Evolutionary conservation across 2,329 filamentous ascomycete genomes (phyloP), one percentile per base, ranked within the genome.

Genomic region (Aphanocladium album): DNA sequence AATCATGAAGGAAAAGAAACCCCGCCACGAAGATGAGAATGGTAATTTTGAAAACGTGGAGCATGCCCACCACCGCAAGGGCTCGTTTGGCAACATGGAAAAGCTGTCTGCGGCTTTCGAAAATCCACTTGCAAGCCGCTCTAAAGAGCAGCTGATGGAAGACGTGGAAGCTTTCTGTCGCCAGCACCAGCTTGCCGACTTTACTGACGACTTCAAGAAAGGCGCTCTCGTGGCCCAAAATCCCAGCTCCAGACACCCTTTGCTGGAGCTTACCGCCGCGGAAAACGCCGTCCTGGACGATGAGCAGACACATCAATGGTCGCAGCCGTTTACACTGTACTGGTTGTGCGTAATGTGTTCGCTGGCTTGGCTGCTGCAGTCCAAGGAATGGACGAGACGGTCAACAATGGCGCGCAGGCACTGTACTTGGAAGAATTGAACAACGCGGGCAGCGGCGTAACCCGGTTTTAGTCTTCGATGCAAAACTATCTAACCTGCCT

Each of bases 151-250:
- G 23, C 47, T 50, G 27, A 27, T 50, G 16, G 16, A 50, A 50
- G 47, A 50, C 14, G 47, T 50, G 6, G 47, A 50, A 21, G 16
- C 7, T 4, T 50, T 50, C 23, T 50, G 47, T 50, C 47, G 47
- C 21, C 21, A 50, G 11, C 25, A 50, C 25, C 21, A 50, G 11
- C 7, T 50, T 11, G 27, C 27, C 11, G 47, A 50, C 14, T 17
- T 27, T 12, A n/a, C 8, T 9, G 47, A 50, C 23, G 27, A 23
- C 16, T 50, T 62, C 30, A 50, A 60, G 43, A 62, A 60, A 45
- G 60, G 60, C 11, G 60, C 60, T 1, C 51, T 62, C 2, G 50
- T 62, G 11, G 60, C 60, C 3, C 60, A 62, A 45, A 23, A 23
- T 7, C 47, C 47, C 17, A 30, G 21, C n/a, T 17, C 9, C 7